Conservation (phyloP, 1,284 basidiomycete genomes). For the Trametes pubescens region DNA sequence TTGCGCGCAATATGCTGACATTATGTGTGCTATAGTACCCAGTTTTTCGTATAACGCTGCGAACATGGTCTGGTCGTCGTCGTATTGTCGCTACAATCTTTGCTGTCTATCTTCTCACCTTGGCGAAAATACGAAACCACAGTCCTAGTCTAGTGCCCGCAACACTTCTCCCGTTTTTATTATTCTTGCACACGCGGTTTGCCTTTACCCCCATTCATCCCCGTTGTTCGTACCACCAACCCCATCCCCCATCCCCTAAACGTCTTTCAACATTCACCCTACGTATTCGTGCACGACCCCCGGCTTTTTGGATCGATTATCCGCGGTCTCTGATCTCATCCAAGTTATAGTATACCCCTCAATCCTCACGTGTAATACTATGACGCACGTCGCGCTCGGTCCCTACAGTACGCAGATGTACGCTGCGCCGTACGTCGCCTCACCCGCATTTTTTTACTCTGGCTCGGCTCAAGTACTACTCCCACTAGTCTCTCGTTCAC, state of each 20-base stretch:
- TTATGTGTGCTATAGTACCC: constrained; percentile 49
- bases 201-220: constrained; percentile 24
- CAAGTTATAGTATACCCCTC: constrained; percentile 49
- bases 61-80: constrained; percentile 29
- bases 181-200: constrained; percentile 25
- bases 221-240: constrained; percentile 21
- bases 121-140: constrained; percentile 37
- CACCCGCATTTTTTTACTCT: constrained; percentile 35
- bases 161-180: constrained; percentile 29
- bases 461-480: constrained; percentile 30
- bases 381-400: constrained; percentile 45
- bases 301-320: constrained; percentile 45
- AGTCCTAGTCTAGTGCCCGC: constrained; percentile 34
- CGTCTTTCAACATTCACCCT: constrained; percentile 21
- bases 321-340: constrained; percentile 43
- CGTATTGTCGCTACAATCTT: constrained; percentile 32
- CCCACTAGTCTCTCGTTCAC: constrained; percentile 22
- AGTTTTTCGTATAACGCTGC: constrained; percentile 60
- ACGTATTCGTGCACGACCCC: constrained; percentile 37
- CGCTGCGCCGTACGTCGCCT: constrained; percentile 41
- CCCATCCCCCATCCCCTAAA: constrained; percentile 16
- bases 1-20: constrained; percentile 15
- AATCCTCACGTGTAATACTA: constrained; percentile 49
- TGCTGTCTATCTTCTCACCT: constrained; percentile 33
- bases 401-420: constrained; percentile 41